Percentiles rank a stretch among this genome's conserved stretches.
These are phyloP conservation scores for Corymbia calophylla DNA, from an alignment of 441 rosid genomes.

Conservation along the genomic window DNA sequence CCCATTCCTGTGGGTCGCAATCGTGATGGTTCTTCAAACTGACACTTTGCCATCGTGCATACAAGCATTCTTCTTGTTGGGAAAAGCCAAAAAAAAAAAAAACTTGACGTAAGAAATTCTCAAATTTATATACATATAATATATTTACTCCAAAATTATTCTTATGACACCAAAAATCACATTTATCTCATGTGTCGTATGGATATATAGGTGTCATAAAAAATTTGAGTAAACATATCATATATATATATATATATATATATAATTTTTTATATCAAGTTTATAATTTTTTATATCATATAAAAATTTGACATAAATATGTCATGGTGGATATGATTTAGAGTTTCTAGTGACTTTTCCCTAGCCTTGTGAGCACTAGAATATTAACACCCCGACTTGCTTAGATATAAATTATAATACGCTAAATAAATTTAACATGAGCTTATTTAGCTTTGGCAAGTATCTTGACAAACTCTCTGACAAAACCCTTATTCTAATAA, in stretches of 20 bases:
- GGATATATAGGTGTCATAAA: background rate
- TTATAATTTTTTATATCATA: too few relatives aligned
- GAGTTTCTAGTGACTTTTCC: background rate
- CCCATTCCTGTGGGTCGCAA: accelerated
- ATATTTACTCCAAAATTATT: too few relatives aligned
- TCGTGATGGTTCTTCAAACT: background rate
- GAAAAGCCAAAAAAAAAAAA: too few relatives aligned
- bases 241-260: too few relatives aligned
- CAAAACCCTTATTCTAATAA: background rate
- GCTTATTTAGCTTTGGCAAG: background rate
- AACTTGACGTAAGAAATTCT: too few relatives aligned
- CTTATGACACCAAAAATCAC: too few relatives aligned
- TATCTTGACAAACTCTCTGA: background rate
- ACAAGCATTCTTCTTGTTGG: background rate
- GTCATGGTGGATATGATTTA: accelerated
- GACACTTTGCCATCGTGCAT: background rate
- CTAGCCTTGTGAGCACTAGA: too few relatives aligned
- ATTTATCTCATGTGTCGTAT: too few relatives aligned
- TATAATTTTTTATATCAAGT: too few relatives aligned
- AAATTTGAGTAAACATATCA: accelerated
- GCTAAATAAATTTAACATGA: background rate
- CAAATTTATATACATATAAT: background rate
- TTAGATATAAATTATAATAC: background rate
- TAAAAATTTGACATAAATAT: accelerated
- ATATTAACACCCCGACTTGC: background rate